phyloP scores from a whole-genome alignment of 345 rosid species.

The Rhodamnia argentea region DNA sequence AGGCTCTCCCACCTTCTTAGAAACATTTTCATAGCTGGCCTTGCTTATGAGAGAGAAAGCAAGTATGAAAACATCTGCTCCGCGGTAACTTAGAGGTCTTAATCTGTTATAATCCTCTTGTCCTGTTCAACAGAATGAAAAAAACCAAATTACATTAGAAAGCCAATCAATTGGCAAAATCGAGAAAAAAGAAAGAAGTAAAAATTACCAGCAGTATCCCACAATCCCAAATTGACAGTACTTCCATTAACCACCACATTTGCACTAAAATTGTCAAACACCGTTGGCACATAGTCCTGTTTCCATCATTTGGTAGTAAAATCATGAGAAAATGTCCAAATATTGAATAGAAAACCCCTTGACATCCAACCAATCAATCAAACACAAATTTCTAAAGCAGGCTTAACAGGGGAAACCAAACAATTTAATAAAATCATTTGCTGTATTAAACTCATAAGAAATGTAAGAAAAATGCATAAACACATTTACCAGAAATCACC shows the following conservation, averaged over 20 bases:
- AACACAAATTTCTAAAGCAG: background rate
- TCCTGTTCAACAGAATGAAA: slow-evolving; percentile 31
- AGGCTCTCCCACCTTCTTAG: slow-evolving; percentile 60
- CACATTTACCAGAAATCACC: background rate
- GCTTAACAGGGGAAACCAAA: background rate
- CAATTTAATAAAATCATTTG: background rate
- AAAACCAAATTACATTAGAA: background rate
- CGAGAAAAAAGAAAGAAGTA: background rate
- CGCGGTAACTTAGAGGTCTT: slow-evolving; percentile 81
- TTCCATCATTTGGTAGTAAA: slow-evolving; percentile 5
- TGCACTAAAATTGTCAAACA: slow-evolving; percentile 97
- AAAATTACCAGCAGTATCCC: slow-evolving; percentile 94
- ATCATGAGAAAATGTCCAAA: background rate
- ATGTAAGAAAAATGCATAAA: background rate
- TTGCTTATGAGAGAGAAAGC: slow-evolving; percentile 97
- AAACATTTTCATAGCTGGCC: slow-evolving; percentile 94
- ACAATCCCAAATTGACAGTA: slow-evolving; percentile 84
- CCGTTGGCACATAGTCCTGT: slow-evolving; percentile 97
- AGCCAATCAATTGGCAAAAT: background rate
- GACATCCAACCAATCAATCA: background rate
- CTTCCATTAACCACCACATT: slow-evolving; percentile 93
- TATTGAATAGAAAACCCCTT: background rate
- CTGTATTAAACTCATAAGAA: background rate
- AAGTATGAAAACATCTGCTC: slow-evolving; percentile 91
- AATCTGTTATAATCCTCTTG: slow-evolving; percentile 90